Conservation (phyloP, 2,329 filamentous ascomycete genomes). For the Botrytis hyacinthi region DNA sequence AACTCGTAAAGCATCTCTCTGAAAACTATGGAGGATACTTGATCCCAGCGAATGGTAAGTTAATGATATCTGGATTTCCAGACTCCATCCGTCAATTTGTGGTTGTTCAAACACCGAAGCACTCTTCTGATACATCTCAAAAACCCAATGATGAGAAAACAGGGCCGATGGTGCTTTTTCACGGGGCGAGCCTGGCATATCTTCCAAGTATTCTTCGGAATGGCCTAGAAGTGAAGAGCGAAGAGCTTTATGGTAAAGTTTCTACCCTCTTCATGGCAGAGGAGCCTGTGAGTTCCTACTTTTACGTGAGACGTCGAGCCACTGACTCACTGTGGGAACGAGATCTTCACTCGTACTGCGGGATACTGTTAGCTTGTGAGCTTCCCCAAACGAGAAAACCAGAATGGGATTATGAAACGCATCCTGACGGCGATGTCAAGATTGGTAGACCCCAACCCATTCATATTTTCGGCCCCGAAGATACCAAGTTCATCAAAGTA, state of each 20-base stretch:
- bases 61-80: not conserved
- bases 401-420: not conserved
- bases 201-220: not conserved
- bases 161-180: not conserved
- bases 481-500: not conserved
- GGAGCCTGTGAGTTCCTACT: not conserved
- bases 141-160: too few relatives aligned
- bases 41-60: not conserved
- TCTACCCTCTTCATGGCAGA: not conserved
- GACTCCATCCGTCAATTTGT: not conserved
- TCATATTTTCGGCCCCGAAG: not conserved
- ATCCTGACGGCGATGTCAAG: not conserved
- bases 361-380: not conserved
- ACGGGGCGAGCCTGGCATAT: not conserved
- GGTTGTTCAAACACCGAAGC: not conserved
- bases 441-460: not conserved
- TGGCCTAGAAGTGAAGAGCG: not conserved
- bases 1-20: not conserved
- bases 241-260: not conserved
- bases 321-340: not conserved
- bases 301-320: not conserved
- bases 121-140: not conserved
- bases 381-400: not conserved
- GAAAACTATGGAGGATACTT: not conserved
- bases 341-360: not conserved